Conservation (phyloP, 2,329 filamentous ascomycete species). For the Cercospora sp. region DNA sequence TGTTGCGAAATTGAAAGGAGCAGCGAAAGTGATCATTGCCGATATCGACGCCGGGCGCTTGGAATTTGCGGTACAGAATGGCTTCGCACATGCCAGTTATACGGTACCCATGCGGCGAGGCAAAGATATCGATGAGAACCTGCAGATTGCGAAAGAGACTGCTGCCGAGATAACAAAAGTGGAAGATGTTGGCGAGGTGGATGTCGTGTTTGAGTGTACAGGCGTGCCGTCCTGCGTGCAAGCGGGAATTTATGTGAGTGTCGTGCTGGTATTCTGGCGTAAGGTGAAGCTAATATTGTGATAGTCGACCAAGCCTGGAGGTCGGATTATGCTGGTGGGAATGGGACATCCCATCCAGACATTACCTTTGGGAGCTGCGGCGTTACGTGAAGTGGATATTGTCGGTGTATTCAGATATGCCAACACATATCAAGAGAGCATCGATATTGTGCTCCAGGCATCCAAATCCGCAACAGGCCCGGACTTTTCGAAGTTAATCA, state of each 20-base stretch:
- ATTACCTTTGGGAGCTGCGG: constrained; percentile 69
- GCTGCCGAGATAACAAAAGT: constrained; percentile 47
- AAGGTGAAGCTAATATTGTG: constrained; percentile 14
- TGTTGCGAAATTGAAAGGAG: constrained; percentile 56
- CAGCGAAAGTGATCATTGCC: constrained; percentile 58
- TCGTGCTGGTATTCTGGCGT: not conserved
- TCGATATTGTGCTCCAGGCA: constrained; percentile 55
- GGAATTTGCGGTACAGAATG: constrained; percentile 55
- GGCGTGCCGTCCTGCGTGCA: constrained; percentile 75
- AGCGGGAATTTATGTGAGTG: constrained; percentile 65
- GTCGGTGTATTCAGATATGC: constrained; percentile 77
- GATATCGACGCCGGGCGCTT: constrained; percentile 61
- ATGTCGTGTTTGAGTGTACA: constrained; percentile 74
- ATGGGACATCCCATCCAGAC: constrained; percentile 79
- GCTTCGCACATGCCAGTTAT: constrained; percentile 51
- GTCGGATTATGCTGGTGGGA: constrained; percentile 73
- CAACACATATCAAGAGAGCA: constrained; percentile 73
- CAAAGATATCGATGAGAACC: constrained; percentile 55
- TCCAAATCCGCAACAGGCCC: constrained; percentile 55
- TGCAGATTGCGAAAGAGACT: constrained; percentile 54
- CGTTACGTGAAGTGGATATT: constrained; percentile 74
- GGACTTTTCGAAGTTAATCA: constrained; percentile 70
- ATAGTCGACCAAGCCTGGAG: constrained; percentile 64
- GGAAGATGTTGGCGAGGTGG: constrained; percentile 56
- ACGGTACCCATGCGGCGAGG: constrained; percentile 51